phyloP scores from a whole-genome alignment of 2,329 filamentous ascomycete species.

The Exophiala viscosa region DNA sequence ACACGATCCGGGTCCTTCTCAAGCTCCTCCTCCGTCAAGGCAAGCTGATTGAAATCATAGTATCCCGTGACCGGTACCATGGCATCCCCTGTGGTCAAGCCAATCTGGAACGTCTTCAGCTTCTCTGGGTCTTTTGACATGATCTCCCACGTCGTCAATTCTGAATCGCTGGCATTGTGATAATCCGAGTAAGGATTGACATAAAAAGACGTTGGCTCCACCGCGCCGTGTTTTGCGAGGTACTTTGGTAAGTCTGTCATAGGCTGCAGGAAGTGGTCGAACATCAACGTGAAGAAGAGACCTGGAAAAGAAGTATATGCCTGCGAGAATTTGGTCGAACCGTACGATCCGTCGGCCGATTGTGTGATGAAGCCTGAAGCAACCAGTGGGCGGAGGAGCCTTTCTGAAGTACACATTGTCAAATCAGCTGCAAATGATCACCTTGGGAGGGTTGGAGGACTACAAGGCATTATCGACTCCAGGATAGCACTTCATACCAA shows the following conservation, averaged over 20 bases:
- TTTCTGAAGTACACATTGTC: slow-evolving; percentile 1
- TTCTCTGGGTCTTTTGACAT: slow-evolving; percentile 27
- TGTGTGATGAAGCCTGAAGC: slow-evolving; percentile 14
- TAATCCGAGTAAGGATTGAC: slow-evolving; percentile 7
- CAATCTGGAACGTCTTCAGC: slow-evolving; percentile 30
- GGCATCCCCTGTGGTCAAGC: slow-evolving; percentile 18
- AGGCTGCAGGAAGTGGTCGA: slow-evolving; percentile 13
- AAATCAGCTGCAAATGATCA: background rate
- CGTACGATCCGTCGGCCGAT: slow-evolving; percentile 9
- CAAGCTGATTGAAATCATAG: slow-evolving; percentile 16
- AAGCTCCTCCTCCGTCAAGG: slow-evolving; percentile 5
- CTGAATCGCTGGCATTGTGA: slow-evolving; percentile 10
- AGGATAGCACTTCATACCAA: slow-evolving; percentile 1
- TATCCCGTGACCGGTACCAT: slow-evolving; percentile 13
- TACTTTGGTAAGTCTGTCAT: slow-evolving; percentile 16
- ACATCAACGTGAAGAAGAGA: slow-evolving; percentile 20
- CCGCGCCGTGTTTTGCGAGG: slow-evolving; percentile 7
- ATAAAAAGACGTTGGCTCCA: slow-evolving; percentile 14
- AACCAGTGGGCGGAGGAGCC: slow-evolving; percentile 17
- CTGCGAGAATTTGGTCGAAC: slow-evolving; percentile 13
- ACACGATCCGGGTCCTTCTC: slow-evolving; percentile 6
- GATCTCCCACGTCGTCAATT: slow-evolving; percentile 28
- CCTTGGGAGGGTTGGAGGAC: too few relatives aligned
- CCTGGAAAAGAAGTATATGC: slow-evolving; percentile 16
- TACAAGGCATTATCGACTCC: too few relatives aligned